A percentile compares a stretch with the other conserved stretches of the same genome.
Conservation (phyloP, 352 stramenopile genomes). For the Globisporangium paroecandrum region DNA sequence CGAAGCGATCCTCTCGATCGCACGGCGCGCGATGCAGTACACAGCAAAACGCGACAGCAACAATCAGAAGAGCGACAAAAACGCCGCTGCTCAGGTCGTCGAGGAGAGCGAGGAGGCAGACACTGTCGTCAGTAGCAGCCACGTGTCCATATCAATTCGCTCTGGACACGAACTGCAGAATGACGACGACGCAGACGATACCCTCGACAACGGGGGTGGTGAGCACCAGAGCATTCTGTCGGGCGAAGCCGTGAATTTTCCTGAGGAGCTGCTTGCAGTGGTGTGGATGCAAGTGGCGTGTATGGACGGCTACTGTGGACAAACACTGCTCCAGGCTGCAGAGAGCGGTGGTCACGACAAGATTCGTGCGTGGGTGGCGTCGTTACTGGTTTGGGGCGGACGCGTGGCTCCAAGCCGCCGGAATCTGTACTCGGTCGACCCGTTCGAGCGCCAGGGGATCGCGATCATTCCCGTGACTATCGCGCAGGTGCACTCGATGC, state of each 20-base stretch:
- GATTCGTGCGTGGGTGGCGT: slow-evolving; percentile 78
- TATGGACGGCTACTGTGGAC: slow-evolving; percentile 77
- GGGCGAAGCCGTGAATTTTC: slow-evolving; percentile 32
- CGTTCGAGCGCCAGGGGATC: slow-evolving; percentile 71
- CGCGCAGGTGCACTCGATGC: slow-evolving; percentile 42
- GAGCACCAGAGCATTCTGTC: slow-evolving; percentile 21
- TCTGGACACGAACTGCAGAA: slow-evolving; percentile 7
- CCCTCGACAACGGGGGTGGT: background rate
- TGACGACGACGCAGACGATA: slow-evolving; percentile 7
- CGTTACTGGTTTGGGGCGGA: slow-evolving; percentile 72
- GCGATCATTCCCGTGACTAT: slow-evolving; percentile 62
- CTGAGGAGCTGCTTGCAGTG: slow-evolving; percentile 66
- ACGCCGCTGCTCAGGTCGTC: slow-evolving; percentile 16
- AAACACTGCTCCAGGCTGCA: slow-evolving; percentile 74
- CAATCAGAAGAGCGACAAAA: slow-evolving; percentile 1
- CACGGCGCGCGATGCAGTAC: slow-evolving; percentile 52
- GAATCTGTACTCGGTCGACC: slow-evolving; percentile 34
- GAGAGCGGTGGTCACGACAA: slow-evolving; percentile 72
- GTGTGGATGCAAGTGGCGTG: slow-evolving; percentile 82
- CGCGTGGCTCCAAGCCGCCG: slow-evolving; percentile 34
- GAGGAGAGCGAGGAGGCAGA: slow-evolving; percentile 18
- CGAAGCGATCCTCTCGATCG: slow-evolving; percentile 59
- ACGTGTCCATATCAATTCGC: slow-evolving; percentile 18
- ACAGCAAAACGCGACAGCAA: slow-evolving; percentile 26
- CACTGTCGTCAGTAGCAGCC: slow-evolving; percentile 5